These are phyloP conservation scores for Malania oleifera DNA, from an alignment of 164 flowering plant species.

Conservation along the genomic window DNA sequence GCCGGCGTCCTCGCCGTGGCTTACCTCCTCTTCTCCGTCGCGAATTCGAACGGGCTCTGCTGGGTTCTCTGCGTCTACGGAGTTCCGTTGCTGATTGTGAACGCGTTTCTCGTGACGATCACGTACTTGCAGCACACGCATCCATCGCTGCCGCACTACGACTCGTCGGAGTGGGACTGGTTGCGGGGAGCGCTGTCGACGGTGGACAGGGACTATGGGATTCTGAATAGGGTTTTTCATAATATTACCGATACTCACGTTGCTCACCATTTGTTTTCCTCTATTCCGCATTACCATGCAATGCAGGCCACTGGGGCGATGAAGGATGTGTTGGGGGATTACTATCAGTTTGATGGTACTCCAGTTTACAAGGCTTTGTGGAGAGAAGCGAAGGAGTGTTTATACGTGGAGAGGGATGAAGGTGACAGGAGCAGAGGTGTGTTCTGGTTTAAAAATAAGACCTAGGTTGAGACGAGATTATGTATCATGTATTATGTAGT, in stretches of 20 bases:
- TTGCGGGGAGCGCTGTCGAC: slow-evolving; percentile 80
- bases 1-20: slow-evolving; percentile 45
- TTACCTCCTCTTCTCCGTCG: slow-evolving; percentile 40
- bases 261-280: slow-evolving; percentile 75
- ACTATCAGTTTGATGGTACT: slow-evolving; percentile 61
- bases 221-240: slow-evolving; percentile 78
- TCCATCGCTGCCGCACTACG: slow-evolving; percentile 74
- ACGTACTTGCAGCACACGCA: slow-evolving; percentile 86
- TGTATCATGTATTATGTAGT: too few relatives aligned
- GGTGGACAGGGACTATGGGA: slow-evolving; percentile 70
- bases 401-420: slow-evolving; percentile 68
- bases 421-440: slow-evolving; percentile 50
- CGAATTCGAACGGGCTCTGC: slow-evolving; percentile 35
- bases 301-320: slow-evolving; percentile 82
- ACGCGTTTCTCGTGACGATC: slow-evolving; percentile 68
- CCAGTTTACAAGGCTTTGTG: slow-evolving; percentile 65
- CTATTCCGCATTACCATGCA: slow-evolving; percentile 85
- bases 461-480: too few relatives aligned
- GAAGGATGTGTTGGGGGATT: slow-evolving; percentile 65
- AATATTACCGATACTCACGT: slow-evolving; percentile 83
- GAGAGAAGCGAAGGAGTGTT: slow-evolving; percentile 76
- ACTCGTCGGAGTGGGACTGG: slow-evolving; percentile 89
- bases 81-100: slow-evolving; percentile 62
- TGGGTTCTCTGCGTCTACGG: slow-evolving; percentile 61
- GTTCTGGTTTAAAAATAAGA: slow-evolving; percentile 58